Percentiles rank a stretch among this genome's conserved stretches.
phyloP scores from a whole-genome alignment of 2,329 filamentous ascomycete genomes.

The Dactylellina cionopaga region DNA sequence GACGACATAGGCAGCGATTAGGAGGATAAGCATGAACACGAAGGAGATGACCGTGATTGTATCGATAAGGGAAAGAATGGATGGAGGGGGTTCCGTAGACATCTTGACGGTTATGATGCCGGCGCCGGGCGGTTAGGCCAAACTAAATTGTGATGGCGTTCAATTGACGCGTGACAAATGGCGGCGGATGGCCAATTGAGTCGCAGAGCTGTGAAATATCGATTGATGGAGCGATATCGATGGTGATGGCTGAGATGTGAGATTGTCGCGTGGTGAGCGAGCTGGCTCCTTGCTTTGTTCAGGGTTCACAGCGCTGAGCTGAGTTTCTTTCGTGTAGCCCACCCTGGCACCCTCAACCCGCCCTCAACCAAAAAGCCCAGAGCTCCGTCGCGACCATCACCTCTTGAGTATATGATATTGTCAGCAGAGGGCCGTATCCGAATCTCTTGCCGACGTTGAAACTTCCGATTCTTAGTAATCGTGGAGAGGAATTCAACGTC shows the following conservation, averaged over 20 bases:
- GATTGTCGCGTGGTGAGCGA: slow-evolving; percentile 23
- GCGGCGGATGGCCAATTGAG: slow-evolving; percentile 2
- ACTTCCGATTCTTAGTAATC: too few relatives aligned
- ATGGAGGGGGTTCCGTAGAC: slow-evolving; percentile 29
- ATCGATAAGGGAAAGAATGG: slow-evolving; percentile 52
- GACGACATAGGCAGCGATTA: slow-evolving; percentile 55
- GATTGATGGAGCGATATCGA: background rate
- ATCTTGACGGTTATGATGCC: slow-evolving; percentile 5
- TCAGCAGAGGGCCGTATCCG: background rate
- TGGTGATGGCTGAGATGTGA: slow-evolving; percentile 10
- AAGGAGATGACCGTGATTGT: slow-evolving; percentile 55
- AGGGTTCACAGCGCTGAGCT: too few relatives aligned
- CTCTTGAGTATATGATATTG: background rate
- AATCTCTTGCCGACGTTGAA: background rate
- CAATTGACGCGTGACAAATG: slow-evolving; percentile 32
- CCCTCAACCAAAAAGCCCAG: background rate
- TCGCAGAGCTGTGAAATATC: slow-evolving; percentile 6
- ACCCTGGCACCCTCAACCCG: background rate
- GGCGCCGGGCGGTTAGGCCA: background rate
- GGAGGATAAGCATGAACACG: slow-evolving; percentile 52
- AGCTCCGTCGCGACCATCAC: background rate
- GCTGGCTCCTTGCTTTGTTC: slow-evolving; percentile 9
- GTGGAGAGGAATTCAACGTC: slow-evolving; percentile 11
- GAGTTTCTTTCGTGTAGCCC: background rate
- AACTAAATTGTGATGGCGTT: background rate